Evolutionary conservation across 179 eudicot species (phyloP).

Genomic region (Monotropa hypopitys): DNA sequence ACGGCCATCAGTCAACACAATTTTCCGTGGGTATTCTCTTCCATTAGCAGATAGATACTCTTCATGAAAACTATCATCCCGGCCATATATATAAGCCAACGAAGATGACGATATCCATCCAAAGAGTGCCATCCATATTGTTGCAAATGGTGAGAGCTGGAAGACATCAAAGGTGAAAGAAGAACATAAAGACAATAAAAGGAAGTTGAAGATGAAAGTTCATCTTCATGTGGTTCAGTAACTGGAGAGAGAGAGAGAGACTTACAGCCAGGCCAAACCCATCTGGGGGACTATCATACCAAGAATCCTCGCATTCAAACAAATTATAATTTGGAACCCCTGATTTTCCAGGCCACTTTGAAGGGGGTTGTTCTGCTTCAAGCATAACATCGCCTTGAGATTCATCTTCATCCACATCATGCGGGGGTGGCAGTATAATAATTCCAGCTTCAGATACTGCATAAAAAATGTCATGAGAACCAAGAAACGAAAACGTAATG

Average conservation of each 20-base stretch:
- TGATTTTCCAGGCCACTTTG: constrained; percentile 58
- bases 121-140: constrained; percentile 77
- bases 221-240: not conserved
- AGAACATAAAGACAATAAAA: not conserved
- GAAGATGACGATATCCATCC: constrained; percentile 86
- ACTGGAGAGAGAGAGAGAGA: constrained; percentile 3
- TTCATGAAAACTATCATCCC: constrained; percentile 56
- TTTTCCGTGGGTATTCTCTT: constrained; percentile 68
- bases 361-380: constrained; percentile 27
- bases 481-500: constrained; percentile 1
- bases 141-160: constrained; percentile 85
- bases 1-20: constrained; percentile 50
- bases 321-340: constrained; percentile 37
- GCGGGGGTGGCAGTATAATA: constrained; percentile 40
- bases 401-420: constrained; percentile 24
- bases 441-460: constrained; percentile 81
- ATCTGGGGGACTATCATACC: constrained; percentile 74
- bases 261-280: constrained; percentile 68
- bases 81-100: constrained; percentile 83
- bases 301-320: constrained; percentile 60
- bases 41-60: constrained; percentile 62
- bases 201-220: not conserved
- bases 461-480: constrained; percentile 7
- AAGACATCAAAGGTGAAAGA: constrained; percentile 15
- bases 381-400: constrained; percentile 17